phyloP scores from a whole-genome alignment of 805 yeast genomes.

The Candida sithepensis region DNA sequence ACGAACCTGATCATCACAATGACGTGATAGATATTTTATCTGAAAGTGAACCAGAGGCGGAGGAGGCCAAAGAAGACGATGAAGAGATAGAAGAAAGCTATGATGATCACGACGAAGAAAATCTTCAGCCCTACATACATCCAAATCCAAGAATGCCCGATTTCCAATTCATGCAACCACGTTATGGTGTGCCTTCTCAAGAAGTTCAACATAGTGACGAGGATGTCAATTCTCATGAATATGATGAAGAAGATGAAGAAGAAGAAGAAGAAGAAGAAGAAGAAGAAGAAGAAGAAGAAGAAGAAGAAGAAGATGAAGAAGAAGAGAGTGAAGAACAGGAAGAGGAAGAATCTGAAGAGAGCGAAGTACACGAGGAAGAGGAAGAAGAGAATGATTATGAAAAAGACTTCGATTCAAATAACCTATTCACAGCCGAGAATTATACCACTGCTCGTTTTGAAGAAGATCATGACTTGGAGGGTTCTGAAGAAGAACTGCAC shows the following conservation, averaged over 20 bases:
- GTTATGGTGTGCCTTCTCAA: background rate
- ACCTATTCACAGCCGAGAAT: slow-evolving; percentile 7
- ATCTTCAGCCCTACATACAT: background rate
- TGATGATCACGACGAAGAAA: slow-evolving; percentile 1
- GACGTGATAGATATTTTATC: slow-evolving; percentile 6
- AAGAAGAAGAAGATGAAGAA: slow-evolving; percentile 6
- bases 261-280: slow-evolving; percentile 8
- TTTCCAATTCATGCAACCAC: slow-evolving; percentile 3
- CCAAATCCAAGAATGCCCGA: slow-evolving; percentile 5
- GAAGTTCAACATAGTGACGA: background rate
- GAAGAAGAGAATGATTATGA: slow-evolving; percentile 5
- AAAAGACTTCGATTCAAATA: slow-evolving; percentile 2
- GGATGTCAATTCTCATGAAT: background rate
- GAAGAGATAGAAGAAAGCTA: slow-evolving; percentile 7
- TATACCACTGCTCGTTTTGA: slow-evolving; percentile 5
- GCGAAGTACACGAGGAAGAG: slow-evolving; percentile 3
- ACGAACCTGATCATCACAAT: background rate
- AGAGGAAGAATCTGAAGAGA: slow-evolving; percentile 6
- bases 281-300: slow-evolving; percentile 6
- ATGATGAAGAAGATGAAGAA: slow-evolving; percentile 1
- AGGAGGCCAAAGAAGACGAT: slow-evolving; percentile 2
- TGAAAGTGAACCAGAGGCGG: slow-evolving; percentile 8
- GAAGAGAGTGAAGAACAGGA: slow-evolving; percentile 5
- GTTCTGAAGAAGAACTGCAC: background rate
- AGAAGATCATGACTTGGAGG: slow-evolving; percentile 2